These are phyloP conservation scores for Vanrija humicola DNA, from an alignment of 1,284 basidiomycete genomes.

Conservation along the genomic window DNA sequence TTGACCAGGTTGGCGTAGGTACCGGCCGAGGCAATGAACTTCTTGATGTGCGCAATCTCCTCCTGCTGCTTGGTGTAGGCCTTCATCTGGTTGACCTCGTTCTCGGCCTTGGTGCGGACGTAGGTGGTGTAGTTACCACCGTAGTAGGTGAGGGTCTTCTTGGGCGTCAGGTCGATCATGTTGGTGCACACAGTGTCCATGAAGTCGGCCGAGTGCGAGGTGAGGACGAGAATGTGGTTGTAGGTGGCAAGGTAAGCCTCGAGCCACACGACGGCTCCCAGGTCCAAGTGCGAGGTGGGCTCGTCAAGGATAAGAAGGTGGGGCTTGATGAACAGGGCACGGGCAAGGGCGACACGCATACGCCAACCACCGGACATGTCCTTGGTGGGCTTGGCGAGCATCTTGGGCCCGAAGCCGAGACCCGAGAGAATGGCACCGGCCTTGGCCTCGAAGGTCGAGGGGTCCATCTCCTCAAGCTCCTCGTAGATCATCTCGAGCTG, in stretches of 20 bases:
- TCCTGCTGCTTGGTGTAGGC: slow-evolving; percentile 98
- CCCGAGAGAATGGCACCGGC: slow-evolving; percentile 94
- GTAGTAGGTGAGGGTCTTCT: slow-evolving; percentile 71
- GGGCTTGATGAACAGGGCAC: slow-evolving; percentile 94
- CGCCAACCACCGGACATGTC: slow-evolving; percentile 99
- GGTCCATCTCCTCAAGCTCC: slow-evolving; percentile 96
- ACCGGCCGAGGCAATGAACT: slow-evolving; percentile 94
- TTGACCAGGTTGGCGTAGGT: slow-evolving; percentile 98
- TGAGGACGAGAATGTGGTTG: slow-evolving; percentile 81
- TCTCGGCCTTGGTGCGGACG: slow-evolving; percentile 92
- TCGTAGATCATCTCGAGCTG: slow-evolving; percentile 87
- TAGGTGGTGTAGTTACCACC: slow-evolving; percentile 96
- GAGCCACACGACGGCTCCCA: slow-evolving; percentile 97
- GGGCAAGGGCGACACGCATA: slow-evolving; percentile 95
- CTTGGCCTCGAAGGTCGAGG: slow-evolving; percentile 90
- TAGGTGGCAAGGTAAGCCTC: slow-evolving; percentile 97
- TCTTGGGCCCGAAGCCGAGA: slow-evolving; percentile 82
- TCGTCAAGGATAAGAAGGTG: slow-evolving; percentile 90
- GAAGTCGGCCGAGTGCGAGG: slow-evolving; percentile 96
- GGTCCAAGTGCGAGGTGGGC: slow-evolving; percentile 63
- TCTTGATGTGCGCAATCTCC: slow-evolving; percentile 96
- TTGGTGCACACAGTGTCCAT: slow-evolving; percentile 97
- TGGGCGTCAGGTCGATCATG: slow-evolving; percentile 86
- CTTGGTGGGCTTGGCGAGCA: slow-evolving; percentile 97
- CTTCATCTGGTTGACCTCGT: slow-evolving; percentile 99